Base-by-base conservation (phyloP, 2,329 filamentous ascomycete species). In the Scleromitrula shiraiana region DNA sequence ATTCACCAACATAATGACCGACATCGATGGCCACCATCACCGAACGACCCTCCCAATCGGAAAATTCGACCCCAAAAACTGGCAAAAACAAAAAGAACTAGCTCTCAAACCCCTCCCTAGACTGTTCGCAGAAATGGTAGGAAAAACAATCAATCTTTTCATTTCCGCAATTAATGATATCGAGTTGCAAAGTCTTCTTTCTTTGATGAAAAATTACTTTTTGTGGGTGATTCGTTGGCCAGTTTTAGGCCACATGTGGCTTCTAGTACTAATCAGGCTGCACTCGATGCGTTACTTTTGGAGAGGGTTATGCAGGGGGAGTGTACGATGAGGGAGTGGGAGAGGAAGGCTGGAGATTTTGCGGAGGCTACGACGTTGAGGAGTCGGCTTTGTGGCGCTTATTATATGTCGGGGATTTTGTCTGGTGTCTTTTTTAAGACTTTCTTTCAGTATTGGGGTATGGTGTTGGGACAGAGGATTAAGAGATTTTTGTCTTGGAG, bases 211-310 rank as follows among this genome's bases (percentile, higher is more conserved):
- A 53, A 51, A 26, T 1, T 55, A 4, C 12, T 52, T n/a, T 43
- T 52, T 1, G 49, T 55, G 1, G 53, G 46, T 2, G 46, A 55
- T 38, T 33, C 51, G 6, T 7, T 53, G 7, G 23, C 30, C 4
- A 23, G 27, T 1, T 45, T 51, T 33, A 32, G 52, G 5, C 50
- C 50, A 6, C 41, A 51, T 29, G 29, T 46, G 4, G 52, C 40
- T 6, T 20, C 32, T 6, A 51, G 52, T 7, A 49, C 46, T 0
- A 41, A 49, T 33, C 52, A 51, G 19, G 49, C 48, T 10, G 50
- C 45, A 1, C 20, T 53, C 4, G 2, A 50, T 48, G 45, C 40
- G 2, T 23, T 42, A 8, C 14, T 46, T 1, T 7, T 53, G 1
- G 50, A 41, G 29, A 39, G 6, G n/a, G 10, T 51, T 4, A 17